Percentiles rank a stretch among this genome's conserved stretches.
Conservation (phyloP, 2,329 filamentous ascomycete species). For the Graphilbum ipis-grandicollis region DNA sequence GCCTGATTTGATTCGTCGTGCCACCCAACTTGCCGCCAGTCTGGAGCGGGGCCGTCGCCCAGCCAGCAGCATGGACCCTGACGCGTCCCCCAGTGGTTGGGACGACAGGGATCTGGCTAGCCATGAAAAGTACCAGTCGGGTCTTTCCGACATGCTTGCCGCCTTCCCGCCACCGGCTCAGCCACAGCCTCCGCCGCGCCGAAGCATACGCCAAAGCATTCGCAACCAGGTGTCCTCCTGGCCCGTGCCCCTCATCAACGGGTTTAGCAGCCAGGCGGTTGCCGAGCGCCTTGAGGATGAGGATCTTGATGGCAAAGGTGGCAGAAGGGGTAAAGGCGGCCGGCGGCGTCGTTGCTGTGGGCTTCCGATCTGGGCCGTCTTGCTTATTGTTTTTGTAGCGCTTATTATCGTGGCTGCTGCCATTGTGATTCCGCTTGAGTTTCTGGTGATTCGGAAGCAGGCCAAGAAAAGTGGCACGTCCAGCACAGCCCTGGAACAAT, state of each 20-base stretch:
- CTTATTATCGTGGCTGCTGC: conserved; percentile 63
- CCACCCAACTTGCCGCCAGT: conserved; percentile 71
- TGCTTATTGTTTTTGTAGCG: conserved; percentile 45
- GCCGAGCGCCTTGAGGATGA: conserved; percentile 1
- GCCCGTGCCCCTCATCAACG: conserved; percentile 23
- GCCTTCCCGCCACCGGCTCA: conserved; percentile 46
- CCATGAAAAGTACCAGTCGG: conserved; percentile 33
- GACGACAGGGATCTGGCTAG: no score
- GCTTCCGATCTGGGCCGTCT: conserved; percentile 62
- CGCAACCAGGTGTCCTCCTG: conserved; percentile 31
- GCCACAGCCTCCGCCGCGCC: conserved; percentile 20
- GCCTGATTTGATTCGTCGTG: conserved; percentile 76
- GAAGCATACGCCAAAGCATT: conserved; percentile 26
- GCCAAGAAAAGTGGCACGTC: conserved; percentile 15
- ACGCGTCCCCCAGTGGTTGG: no score
- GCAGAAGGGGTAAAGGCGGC: no score
- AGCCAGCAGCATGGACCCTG: conserved; percentile 38
- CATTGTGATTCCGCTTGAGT: conserved; percentile 57
- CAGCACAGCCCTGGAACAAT: conserved; percentile 26
- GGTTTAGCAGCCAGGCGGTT: background rate
- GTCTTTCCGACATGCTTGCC: conserved; percentile 46
- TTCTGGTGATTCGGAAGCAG: conserved; percentile 40
- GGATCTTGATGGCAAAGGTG: no score
- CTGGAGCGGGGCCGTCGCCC: conserved; percentile 64
- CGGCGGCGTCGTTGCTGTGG: conserved; percentile 66